phyloP scores from a whole-genome alignment of 176 grass and related monocot species.

The Bolboschoenus planiculmis region DNA sequence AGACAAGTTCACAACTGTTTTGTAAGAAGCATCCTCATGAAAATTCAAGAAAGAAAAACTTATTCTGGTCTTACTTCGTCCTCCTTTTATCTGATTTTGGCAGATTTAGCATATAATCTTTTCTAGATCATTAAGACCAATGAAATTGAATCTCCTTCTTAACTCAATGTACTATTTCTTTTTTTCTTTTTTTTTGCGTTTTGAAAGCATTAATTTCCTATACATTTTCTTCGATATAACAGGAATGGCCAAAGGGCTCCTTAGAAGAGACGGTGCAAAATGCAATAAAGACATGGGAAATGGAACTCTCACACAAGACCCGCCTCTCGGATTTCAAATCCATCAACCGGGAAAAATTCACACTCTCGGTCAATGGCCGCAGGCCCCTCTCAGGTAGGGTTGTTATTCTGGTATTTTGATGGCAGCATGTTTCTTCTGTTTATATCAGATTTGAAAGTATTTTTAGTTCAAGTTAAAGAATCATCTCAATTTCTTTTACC shows the following conservation, averaged over 20 bases:
- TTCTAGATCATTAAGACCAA: background rate
- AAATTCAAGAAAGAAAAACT: too few relatives aligned
- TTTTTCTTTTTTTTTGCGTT: too few relatives aligned
- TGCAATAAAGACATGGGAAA: conserved; percentile 96
- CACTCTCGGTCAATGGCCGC: conserved; percentile 56
- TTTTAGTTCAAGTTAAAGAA: background rate
- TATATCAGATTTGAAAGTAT: background rate
- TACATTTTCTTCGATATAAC: background rate
- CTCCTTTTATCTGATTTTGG: background rate
- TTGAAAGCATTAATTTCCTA: too few relatives aligned
- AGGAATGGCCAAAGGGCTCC: conserved; percentile 76
- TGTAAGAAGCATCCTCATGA: too few relatives aligned
- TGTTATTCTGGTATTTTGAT: background rate
- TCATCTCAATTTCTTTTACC: background rate
- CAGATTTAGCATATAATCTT: background rate
- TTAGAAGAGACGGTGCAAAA: conserved; percentile 90
- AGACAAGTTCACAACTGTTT: too few relatives aligned
- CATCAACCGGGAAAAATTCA: conserved; percentile 44
- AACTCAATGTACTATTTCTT: too few relatives aligned
- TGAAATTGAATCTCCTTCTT: too few relatives aligned
- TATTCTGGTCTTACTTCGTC: too few relatives aligned
- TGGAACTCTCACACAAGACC: conserved; percentile 90
- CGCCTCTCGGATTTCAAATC: conserved; percentile 77
- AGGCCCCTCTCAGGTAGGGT: background rate
- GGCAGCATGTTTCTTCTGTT: background rate